Conservation (phyloP, 257 asterid genomes). For the Scutellaria baicalensis region DNA sequence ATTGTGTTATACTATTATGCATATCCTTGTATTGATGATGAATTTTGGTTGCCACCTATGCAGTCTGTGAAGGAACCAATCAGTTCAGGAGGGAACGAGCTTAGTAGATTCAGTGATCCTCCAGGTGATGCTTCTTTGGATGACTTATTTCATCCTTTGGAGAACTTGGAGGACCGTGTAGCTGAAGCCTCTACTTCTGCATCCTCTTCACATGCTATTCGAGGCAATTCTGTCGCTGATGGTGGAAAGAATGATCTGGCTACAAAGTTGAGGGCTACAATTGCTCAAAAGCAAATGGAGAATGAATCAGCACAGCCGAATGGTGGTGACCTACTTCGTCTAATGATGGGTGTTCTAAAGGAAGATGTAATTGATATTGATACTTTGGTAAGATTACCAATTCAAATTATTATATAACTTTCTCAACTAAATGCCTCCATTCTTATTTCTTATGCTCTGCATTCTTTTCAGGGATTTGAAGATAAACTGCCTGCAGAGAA, state of each 20-base stretch:
- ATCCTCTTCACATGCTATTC: constrained; percentile 50
- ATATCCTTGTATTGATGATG: background rate
- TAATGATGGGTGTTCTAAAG: constrained; percentile 92
- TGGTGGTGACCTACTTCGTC: constrained; percentile 76
- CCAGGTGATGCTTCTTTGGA: constrained; percentile 95
- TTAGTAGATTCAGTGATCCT: constrained; percentile 87
- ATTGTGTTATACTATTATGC: background rate
- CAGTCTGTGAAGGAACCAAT: constrained; percentile 57
- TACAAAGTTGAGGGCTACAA: constrained; percentile 82
- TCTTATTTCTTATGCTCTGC: constrained; percentile 18
- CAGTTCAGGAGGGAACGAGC: constrained; percentile 54
- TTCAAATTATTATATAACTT: constrained; percentile 1
- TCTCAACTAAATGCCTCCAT: constrained; percentile 5
- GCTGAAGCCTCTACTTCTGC: constrained; percentile 85
- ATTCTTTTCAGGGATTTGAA: constrained; percentile 69
- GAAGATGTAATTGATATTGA: constrained; percentile 89
- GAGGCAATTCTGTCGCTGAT: constrained; percentile 39
- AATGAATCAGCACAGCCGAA: constrained; percentile 64
- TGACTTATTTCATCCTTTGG: constrained; percentile 85
- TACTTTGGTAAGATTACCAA: constrained; percentile 49
- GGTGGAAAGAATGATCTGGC: constrained; percentile 85
- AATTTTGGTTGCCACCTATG: constrained; percentile 19
- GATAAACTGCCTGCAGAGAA: constrained; percentile 87
- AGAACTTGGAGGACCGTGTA: constrained; percentile 43
- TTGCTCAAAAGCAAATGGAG: constrained; percentile 85